Evolutionary conservation across 768 basidiomycete species (phyloP), one percentile per base, ranked within the genome.

Genomic region (Candolleomyces efflorescens): DNA sequence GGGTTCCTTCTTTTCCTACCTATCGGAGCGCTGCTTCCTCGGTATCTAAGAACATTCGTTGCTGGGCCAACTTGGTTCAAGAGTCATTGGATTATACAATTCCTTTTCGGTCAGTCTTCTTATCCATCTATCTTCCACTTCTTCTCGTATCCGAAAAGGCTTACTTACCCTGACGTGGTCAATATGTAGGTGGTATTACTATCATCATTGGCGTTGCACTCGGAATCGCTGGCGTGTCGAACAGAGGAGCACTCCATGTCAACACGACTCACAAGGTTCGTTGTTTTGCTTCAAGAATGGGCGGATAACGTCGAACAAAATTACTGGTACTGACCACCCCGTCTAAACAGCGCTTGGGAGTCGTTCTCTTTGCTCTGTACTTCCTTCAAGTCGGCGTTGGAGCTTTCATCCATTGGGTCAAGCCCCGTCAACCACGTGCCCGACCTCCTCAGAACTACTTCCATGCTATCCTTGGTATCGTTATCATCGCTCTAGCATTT

Each of bases 1-100:
- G 83, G 79, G 6, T 84, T 85, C 60, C 67, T 84, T 45, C 45
- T 84, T 11, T 65, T 85, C 52, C 69, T 86, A 9, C 84, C 85
- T 5, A 62, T 70, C 26, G 84, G 83, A 13, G 79, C 75, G 0
- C 69, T 87, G 12, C 56, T 84, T 27, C 82, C 82, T n/a, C 74
- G 85, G 38, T 81, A 78, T 62, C 67, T 78, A 38, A 71, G 84
- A 56, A 83, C 80, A 0, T 77, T 79, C 60, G 73, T 70, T 5
- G 41, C 47, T 4, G 59, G 56, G 5, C 68, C 71, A 1, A 67
- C 63, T 6, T 87, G 85, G 85, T 85, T 81, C 67, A 73, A 68
- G 15, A 75, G 73, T 23, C 85, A 87, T 63, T 78, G 75, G 74
- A 69, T 79, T 44, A 58, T 75, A 27, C 82, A 84, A 63, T 78